A percentile compares a stretch with the other conserved stretches of the same genome.
These are phyloP conservation scores for Ogataea allantospora DNA, from an alignment of 805 yeast genomes.

Conservation along the genomic window DNA sequence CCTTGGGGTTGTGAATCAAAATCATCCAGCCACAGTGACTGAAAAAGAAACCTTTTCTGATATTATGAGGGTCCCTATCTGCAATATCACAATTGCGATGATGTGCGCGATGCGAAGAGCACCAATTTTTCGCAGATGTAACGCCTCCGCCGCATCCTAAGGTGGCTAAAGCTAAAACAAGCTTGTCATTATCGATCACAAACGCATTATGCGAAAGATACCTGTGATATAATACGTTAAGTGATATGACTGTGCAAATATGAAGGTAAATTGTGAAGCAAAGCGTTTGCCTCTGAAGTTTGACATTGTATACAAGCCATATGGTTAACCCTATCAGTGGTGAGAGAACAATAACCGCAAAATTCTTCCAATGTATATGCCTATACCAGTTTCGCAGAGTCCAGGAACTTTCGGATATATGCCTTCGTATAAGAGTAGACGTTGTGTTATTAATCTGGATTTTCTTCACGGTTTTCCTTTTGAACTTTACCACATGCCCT, in stretches of 20 bases:
- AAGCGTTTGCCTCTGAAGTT: conserved; percentile 36
- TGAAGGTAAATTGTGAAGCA: conserved; percentile 56
- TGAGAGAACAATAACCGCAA: conserved; percentile 50
- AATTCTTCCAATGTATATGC: conserved; percentile 75
- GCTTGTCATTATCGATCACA: conserved; percentile 37
- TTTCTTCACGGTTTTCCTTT: conserved; percentile 20
- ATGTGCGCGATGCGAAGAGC: conserved; percentile 81
- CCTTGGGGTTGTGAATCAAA: conserved; percentile 60
- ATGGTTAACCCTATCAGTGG: conserved; percentile 41
- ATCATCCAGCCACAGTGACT: conserved; percentile 90
- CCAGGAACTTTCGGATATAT: conserved; percentile 73
- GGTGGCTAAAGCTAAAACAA: conserved; percentile 52
- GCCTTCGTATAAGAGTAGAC: conserved; percentile 33
- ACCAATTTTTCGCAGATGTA: conserved; percentile 79
- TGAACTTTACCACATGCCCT: conserved; percentile 32
- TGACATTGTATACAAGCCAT: conserved; percentile 8
- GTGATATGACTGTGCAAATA: conserved; percentile 60
- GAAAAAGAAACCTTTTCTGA: conserved; percentile 75
- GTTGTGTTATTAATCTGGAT: conserved; percentile 22
- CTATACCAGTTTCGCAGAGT: conserved; percentile 69
- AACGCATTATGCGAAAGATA: conserved; percentile 66
- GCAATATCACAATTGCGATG: conserved; percentile 81
- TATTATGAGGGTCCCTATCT: conserved; percentile 83
- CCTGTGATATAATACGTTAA: conserved; percentile 83
- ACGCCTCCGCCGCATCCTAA: conserved; percentile 73